These are phyloP conservation scores for Populus hybrid DNA, from an alignment of 441 rosid species.

Conservation along the genomic window DNA sequence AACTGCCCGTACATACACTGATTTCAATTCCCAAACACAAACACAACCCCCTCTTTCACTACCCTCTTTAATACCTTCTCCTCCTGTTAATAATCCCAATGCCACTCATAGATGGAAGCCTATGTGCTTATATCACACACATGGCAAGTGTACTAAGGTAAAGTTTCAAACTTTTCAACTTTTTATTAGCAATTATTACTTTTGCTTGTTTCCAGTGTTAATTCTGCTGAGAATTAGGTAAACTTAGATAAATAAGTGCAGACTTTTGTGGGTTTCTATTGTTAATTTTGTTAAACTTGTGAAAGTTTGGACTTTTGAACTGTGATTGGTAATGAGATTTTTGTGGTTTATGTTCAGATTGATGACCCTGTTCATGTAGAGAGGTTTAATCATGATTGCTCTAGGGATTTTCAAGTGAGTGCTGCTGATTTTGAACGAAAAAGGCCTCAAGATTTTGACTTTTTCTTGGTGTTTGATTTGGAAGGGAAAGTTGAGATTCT, in stretches of 20 bases:
- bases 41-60: slow-evolving; percentile 6
- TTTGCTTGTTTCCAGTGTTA: not conserved
- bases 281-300: not conserved
- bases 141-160: slow-evolving; percentile 84
- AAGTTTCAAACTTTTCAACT: not conserved
- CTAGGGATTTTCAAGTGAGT: slow-evolving; percentile 54
- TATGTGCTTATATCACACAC: slow-evolving; percentile 84
- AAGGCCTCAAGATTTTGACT: slow-evolving; percentile 63
- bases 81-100: slow-evolving; percentile 10
- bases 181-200: not conserved
- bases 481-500: slow-evolving; percentile 98
- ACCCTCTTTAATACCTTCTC: slow-evolving; percentile 17
- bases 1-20: not conserved
- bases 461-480: slow-evolving; percentile 84
- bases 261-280: not conserved
- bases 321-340: not conserved
- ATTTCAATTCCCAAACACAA: slow-evolving; percentile 1
- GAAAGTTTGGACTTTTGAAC: not conserved
- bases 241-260: not conserved
- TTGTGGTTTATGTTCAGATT: slow-evolving; percentile 45
- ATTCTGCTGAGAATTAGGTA: not conserved
- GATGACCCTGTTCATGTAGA: slow-evolving; percentile 75
- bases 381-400: slow-evolving; percentile 69
- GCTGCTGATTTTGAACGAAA: slow-evolving; percentile 38
- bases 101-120: slow-evolving; percentile 55